Percentiles rank a stretch among this genome's conserved stretches.
phyloP scores from a whole-genome alignment of 2,329 filamentous ascomycete species.

The Ceratocystis colombiana region DNA sequence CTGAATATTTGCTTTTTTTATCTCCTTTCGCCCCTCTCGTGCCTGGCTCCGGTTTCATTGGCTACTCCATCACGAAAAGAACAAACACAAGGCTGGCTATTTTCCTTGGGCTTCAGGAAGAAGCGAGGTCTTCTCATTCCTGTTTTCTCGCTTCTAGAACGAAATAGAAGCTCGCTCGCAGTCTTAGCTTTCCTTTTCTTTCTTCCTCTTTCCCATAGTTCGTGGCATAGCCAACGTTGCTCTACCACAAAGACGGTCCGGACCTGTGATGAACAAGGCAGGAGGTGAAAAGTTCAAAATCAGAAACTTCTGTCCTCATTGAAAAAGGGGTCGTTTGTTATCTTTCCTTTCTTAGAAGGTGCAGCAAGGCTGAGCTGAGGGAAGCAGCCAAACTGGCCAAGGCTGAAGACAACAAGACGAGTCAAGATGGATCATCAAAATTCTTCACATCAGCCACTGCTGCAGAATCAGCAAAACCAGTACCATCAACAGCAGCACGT shows the following conservation, averaged over 20 bases:
- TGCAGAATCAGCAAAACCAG: neutral
- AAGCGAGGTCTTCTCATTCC: neutral
- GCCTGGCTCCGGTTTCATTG: neutral
- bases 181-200: neutral
- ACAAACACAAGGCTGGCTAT: neutral
- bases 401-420: neutral
- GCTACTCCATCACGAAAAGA: neutral
- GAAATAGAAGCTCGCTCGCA: neutral
- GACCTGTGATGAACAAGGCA: neutral
- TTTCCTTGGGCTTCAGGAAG: neutral
- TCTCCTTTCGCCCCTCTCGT: no score
- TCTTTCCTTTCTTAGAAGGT: neutral
- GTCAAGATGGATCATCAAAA: constrained; percentile 1
- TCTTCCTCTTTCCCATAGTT: neutral
- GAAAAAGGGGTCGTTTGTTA: neutral
- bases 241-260: no score
- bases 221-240: neutral
- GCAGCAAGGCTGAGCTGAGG: neutral
- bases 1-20: no score
- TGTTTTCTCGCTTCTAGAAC: constrained; percentile 12
- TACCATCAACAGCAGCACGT: constrained; percentile 13
- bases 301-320: neutral
- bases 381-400: neutral
- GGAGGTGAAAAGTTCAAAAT: neutral
- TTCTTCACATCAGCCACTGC: neutral